Percentiles rank a stretch among this genome's conserved stretches.
phyloP scores from a whole-genome alignment of 108 stramenopile genomes.

The Seminavis robusta region DNA sequence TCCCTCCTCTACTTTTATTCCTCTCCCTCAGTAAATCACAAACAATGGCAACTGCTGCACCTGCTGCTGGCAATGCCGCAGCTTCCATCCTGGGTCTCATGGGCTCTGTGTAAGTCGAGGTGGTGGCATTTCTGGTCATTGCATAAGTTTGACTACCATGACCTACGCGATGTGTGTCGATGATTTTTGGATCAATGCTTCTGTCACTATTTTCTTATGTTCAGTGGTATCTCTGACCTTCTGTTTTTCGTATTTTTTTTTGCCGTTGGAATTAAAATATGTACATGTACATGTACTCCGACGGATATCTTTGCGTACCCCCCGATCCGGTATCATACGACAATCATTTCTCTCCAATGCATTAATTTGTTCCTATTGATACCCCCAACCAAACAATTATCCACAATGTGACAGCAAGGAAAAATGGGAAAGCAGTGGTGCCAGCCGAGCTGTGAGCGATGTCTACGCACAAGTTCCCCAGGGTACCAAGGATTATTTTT shows the following conservation, averaged over 20 bases:
- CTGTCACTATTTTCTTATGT: too few relatives aligned
- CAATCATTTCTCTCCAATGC: background rate
- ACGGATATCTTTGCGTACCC: too few relatives aligned
- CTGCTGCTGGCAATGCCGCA: too few relatives aligned
- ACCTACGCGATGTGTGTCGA: too few relatives aligned
- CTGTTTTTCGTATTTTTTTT: background rate
- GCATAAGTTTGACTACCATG: too few relatives aligned
- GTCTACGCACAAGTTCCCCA: conserved; percentile 68
- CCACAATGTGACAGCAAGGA: conserved; percentile 51
- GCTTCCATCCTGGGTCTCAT: conserved; percentile 30
- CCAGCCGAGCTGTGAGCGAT: conserved; percentile 50
- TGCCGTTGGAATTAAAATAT: background rate
- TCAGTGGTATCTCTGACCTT: background rate
- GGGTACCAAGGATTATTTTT: conserved; percentile 66
- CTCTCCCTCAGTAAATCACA: too few relatives aligned
- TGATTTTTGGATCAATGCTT: too few relatives aligned
- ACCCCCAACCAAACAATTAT: too few relatives aligned
- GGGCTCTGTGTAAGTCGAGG: conserved; percentile 39
- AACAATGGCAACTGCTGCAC: too few relatives aligned
- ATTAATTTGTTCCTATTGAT: background rate
- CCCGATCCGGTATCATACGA: background rate
- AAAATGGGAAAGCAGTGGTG: conserved; percentile 76
- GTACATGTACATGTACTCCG: background rate
- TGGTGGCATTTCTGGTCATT: too few relatives aligned
- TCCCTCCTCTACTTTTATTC: too few relatives aligned